These are phyloP conservation scores for Cladosporium sp. DNA, from an alignment of 2,329 filamentous ascomycete species.

Conservation along the genomic window DNA sequence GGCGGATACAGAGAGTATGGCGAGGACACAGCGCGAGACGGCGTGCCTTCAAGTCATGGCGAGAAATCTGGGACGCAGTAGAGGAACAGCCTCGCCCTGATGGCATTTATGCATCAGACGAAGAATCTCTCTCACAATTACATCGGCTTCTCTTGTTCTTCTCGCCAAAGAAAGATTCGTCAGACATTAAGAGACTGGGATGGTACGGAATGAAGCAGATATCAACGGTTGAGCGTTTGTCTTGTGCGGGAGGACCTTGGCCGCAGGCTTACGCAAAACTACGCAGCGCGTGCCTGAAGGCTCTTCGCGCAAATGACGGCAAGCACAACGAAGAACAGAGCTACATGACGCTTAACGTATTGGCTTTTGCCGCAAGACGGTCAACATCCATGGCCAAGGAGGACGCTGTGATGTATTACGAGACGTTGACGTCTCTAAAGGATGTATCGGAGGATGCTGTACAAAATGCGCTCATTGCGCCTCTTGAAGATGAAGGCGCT, in stretches of 20 bases:
- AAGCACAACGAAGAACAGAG: conserved; percentile 21
- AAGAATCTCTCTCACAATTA: conserved; percentile 38
- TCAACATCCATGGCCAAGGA: conserved; percentile 16
- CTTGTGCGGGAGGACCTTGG: conserved; percentile 34
- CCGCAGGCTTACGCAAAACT: conserved; percentile 39
- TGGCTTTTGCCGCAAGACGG: conserved; percentile 35
- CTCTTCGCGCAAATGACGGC: conserved; percentile 16
- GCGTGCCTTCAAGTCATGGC: conserved; percentile 53
- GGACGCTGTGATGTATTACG: conserved; percentile 29
- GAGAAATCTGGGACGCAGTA: conserved; percentile 59
- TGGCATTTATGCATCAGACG: conserved; percentile 34
- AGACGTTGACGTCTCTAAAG: conserved; percentile 23
- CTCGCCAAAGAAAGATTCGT: conserved; percentile 29
- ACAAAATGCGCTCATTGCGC: conserved; percentile 29
- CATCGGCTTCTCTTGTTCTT: conserved; percentile 43
- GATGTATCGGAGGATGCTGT: conserved; percentile 22
- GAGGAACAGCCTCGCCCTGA: conserved; percentile 29
- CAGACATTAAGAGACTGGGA: conserved; percentile 38
- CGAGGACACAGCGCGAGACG: conserved; percentile 67
- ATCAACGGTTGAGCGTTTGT: conserved; percentile 21
- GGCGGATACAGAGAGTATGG: conserved; percentile 75
- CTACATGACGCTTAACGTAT: conserved; percentile 23
- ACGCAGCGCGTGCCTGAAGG: conserved; percentile 35
- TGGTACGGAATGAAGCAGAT: conserved; percentile 39
- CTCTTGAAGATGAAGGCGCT: conserved; percentile 23